Percentiles rank a stretch among this genome's conserved stretches.
Evolutionary conservation across 2,329 filamentous ascomycete species (phyloP).

Genomic region (Davidsoniella virescens): DNA sequence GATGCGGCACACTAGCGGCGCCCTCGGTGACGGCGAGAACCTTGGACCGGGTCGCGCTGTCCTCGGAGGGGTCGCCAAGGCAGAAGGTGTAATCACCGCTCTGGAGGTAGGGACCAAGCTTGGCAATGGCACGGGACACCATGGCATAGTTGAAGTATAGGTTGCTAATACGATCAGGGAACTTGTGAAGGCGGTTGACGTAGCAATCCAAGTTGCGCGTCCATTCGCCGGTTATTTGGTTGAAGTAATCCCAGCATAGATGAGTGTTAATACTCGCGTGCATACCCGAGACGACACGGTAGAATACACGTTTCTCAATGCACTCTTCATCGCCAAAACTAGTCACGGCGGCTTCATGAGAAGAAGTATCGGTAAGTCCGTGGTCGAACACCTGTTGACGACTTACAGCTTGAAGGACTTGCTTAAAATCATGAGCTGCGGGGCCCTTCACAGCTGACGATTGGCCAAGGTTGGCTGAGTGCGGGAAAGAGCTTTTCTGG

Average conservation of each 20-base stretch:
- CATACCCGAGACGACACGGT: constrained; percentile 90
- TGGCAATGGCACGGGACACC: constrained; percentile 79
- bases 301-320: constrained; percentile 96
- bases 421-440: constrained; percentile 44
- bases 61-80: constrained; percentile 65
- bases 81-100: constrained; percentile 68
- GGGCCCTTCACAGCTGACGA: constrained; percentile 26
- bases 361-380: constrained; percentile 22
- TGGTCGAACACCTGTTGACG: constrained; percentile 46
- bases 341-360: constrained; percentile 40
- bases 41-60: constrained; percentile 63
- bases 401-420: constrained; percentile 41
- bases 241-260: constrained; percentile 88
- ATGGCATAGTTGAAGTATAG: constrained; percentile 98
- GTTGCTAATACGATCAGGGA: constrained; percentile 87
- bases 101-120: constrained; percentile 67
- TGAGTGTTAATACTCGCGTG: constrained; percentile 95
- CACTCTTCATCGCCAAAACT: constrained; percentile 81
- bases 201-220: constrained; percentile 83
- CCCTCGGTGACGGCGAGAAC: constrained; percentile 58
- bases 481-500: constrained; percentile 47
- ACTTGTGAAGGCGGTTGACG: constrained; percentile 62
- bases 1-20: constrained; percentile 54
- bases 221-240: constrained; percentile 90
- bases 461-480: constrained; percentile 37